Evolutionary conservation across 2,329 filamentous ascomycete species (phyloP), one percentile per base, ranked within the genome.

Genomic region (Microdochium nivale): DNA sequence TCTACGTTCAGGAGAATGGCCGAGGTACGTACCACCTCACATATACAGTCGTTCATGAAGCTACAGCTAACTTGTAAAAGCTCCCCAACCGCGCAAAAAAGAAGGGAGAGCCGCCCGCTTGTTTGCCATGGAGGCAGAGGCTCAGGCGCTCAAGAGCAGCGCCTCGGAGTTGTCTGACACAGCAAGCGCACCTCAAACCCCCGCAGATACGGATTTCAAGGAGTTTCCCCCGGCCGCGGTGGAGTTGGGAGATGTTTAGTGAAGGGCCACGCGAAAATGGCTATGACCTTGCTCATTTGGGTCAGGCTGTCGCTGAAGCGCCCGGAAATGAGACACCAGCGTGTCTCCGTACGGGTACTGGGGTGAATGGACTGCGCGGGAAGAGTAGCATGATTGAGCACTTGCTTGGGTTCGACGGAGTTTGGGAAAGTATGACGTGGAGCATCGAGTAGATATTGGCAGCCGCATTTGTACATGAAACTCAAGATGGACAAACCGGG

Each of bases 1-100:
- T 99, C 69, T 99, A 99, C 67, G 88, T 99, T 30, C 94, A 99
- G 70, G 91, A 99, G 70, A 99, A 99, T 69, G 90, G 88, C 57
- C 88, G 94, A 76, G 89, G 88, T 88, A 72, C 44, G 2, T 49
- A 27, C n/a, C 25, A 49, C 30, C 43, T 32, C 35, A 43, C n/a
- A 47, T 11, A n/a, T 44, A 25, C 21, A 25, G 19, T 44, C 46
- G n/a, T 48, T 23, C 1, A 19, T 14, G 35, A 27, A 37, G 40
- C 44, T 40, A 54, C 60, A 56, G 61, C 58, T 40, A 2, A 49
- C 49, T 9, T 40, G 5, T n/a, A 10, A 35, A 35, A 67, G 65
- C 65, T 10, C 65, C 65, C 14, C 63, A 66, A 50, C 65, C 65
- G 51, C 64, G 65, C 55, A 67, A 67, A 57, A 67, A 67, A 49